Conservation (phyloP, 179 eudicot genomes). For the Vitellaria paradoxa region DNA sequence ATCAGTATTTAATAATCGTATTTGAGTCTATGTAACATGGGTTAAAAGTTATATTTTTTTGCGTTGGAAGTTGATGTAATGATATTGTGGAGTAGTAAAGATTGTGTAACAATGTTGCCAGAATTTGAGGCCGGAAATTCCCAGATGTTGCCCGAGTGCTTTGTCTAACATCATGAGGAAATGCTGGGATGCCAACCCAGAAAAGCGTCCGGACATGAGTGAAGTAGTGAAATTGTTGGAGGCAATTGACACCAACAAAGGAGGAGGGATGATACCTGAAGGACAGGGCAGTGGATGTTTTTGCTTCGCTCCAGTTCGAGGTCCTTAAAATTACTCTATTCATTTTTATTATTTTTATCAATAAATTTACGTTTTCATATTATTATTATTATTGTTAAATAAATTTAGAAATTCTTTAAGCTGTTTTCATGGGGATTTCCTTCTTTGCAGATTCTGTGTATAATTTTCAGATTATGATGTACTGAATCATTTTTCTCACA, state of each 20-base stretch:
- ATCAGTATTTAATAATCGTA: no score
- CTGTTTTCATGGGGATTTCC: no score
- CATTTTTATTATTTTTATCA: not conserved
- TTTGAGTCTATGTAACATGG: no score
- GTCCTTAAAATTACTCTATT: conserved; percentile 40
- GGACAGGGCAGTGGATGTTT: conserved; percentile 58
- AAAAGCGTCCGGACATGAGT: conserved; percentile 68
- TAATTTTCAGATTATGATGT: no score
- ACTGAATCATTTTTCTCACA: no score
- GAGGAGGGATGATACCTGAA: conserved; percentile 84
- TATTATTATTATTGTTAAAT: no score
- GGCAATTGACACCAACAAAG: conserved; percentile 71
- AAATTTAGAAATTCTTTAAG: no score
- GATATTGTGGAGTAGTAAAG: not conserved
- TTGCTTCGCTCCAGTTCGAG: conserved; percentile 57
- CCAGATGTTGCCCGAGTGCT: conserved; percentile 68
- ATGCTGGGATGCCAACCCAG: conserved; percentile 70
- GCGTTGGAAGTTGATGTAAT: not conserved
- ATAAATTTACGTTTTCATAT: not conserved
- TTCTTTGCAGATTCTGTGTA: no score
- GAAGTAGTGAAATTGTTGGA: conserved; percentile 67
- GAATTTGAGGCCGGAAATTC: conserved; percentile 68
- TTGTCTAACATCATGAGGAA: conserved; percentile 60
- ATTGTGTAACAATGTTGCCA: conserved; percentile 20
- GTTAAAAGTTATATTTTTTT: not conserved